Evolutionary conservation across 306 rosid species (phyloP), one percentile per base, ranked within the genome.

Genomic region (Trifolium repens): DNA sequence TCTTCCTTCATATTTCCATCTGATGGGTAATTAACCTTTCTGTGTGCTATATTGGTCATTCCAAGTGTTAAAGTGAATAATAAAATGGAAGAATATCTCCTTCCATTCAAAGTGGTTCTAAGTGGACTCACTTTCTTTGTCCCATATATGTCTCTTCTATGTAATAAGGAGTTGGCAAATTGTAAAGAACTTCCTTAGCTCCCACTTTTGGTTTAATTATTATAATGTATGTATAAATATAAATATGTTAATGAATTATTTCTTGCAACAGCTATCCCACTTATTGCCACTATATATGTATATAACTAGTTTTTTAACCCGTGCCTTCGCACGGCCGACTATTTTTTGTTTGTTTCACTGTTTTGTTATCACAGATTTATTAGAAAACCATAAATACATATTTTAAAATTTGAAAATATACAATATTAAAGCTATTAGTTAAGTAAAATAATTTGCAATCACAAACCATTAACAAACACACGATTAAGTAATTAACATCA

Each of bases 101-200:
- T 27, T 68, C 12, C 59, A 66, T 57, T 84, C 83, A 66, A 77
- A 81, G 82, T 84, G 89, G 77, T 76, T 74, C 44, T 55, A 17
- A 86, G 91, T 91, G 93, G 91, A 83, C 16, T 85, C 70, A 16
- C 86, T 85, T 87, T 81, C 71, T 74, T 54, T 80, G 88, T 79
- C 87, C 78, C 78, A 64, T 64, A 34, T 81, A 53, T 75, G 69
- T 87, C 50, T 72, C 47, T 72, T 49, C 77, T 35, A 64, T 77
- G 75, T 34, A 60, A 24, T 60, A 71, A 54, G 35, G 82, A 76
- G 73, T 49, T 82, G 86, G 77, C 67, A 81, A 80, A 79, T 81
- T 40, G 58, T 72, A 83, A 78, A 82, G 79, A 88, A 88, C 86
- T 80, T 78, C 30, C 66, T 34, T 75, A 58, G 58, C 44, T 67